Evolutionary conservation across 2,329 filamentous ascomycete genomes (phyloP), one percentile per base, ranked within the genome.

Genomic region (Epichloe sp.): DNA sequence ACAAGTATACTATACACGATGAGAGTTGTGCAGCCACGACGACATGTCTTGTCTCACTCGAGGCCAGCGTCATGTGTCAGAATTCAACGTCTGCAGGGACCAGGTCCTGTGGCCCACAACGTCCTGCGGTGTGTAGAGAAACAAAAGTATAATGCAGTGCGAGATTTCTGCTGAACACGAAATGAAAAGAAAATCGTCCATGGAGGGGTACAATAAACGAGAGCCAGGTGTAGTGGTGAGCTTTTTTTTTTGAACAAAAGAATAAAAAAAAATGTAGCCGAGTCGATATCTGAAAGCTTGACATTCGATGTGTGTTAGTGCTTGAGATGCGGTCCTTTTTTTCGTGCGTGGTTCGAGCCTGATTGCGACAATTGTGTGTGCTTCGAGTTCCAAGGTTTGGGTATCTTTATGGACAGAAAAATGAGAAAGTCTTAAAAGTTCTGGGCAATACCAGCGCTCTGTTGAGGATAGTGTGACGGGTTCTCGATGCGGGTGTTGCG

Each of bases 401-500:
- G 45, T 41, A 49, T 53, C 48, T 47, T 12, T 41, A 23, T 43
- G n/a, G 41, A 51, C 36, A 38, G 43, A 54, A 37, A 52, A 55
- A 56, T 56, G 36, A 26, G 44, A 37, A 47, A 47, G n/a, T 36
- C n/a, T 31, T 23, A 47, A 62, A 98, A 98, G 68, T 98, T 98
- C 70, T 97, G 93, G 35, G 93, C 87, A 61, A 98, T 96, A 53
- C 93, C 93, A 40, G 88, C 88, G 61, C 87, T 95, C 72, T 95
- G 89, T 63, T 94, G 88, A 11, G 91, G 90, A 62, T 87, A 94
- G 55, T 93, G 86, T 44, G 86, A 80, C 2, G 88, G 85, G 64
- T 85, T 95, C 71, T 97, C 90, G 62, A 98, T 97, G 55, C 90
- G 82, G 12, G 93, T 96, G 71, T 96, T 96, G 57, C 93, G 81